Percentiles rank a stretch among this genome's conserved stretches.
phyloP scores from a whole-genome alignment of 2,329 filamentous ascomycete species.

The Bipolaris victoriae region DNA sequence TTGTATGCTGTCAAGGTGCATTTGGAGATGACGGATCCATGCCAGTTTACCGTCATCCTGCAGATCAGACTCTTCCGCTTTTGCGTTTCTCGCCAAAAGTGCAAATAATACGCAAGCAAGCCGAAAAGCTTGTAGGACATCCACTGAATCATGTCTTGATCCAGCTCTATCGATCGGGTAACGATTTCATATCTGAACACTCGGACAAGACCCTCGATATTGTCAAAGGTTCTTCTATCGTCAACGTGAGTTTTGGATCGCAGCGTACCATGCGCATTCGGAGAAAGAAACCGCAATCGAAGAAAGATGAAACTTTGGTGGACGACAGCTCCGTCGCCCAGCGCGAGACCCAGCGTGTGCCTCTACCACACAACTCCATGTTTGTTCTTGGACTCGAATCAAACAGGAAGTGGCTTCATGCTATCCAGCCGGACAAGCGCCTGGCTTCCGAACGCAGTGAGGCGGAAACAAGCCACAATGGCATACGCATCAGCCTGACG shows the following conservation, averaged over 20 bases:
- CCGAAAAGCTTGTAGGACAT: constrained; percentile 78
- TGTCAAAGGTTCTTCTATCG: constrained; percentile 77
- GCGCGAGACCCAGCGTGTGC: constrained; percentile 66
- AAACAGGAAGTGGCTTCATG: constrained; percentile 88
- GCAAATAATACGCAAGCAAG: constrained; percentile 67
- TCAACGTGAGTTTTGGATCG: constrained; percentile 92
- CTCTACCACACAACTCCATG: constrained; percentile 86
- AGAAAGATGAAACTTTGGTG: constrained; percentile 14
- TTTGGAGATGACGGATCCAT: constrained; percentile 72
- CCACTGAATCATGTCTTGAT: constrained; percentile 89
- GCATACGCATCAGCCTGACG: constrained; percentile 87
- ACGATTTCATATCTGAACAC: constrained; percentile 94
- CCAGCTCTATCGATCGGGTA: constrained; percentile 86
- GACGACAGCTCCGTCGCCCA: constrained; percentile 48
- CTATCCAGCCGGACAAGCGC: constrained; percentile 88
- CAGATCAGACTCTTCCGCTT: constrained; percentile 83
- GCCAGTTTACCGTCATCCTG: constrained; percentile 93
- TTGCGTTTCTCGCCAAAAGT: constrained; percentile 78
- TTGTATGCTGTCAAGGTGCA: constrained; percentile 86
- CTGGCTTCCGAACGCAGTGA: constrained; percentile 67
- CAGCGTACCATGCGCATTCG: constrained; percentile 88
- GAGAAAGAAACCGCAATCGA: constrained; percentile 67
- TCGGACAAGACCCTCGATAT: constrained; percentile 97
- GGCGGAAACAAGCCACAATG: constrained; percentile 73
- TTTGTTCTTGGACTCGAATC: constrained; percentile 81